Evolutionary conservation across 2,329 filamentous ascomycete species (phyloP).

Genomic region (Zymoseptoria pseudotritici): DNA sequence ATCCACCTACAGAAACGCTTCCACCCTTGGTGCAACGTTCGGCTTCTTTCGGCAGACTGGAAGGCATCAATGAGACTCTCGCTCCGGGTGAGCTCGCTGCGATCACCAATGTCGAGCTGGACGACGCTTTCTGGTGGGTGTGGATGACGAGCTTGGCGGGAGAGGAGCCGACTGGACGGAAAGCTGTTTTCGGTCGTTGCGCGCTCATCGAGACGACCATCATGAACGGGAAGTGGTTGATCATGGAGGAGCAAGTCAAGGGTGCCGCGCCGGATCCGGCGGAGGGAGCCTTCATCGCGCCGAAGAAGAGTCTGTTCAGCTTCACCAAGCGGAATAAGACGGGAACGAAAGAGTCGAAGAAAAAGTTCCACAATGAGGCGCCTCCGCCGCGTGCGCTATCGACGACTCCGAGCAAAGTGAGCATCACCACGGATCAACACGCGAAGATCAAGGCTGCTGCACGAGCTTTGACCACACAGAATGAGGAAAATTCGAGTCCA

Average conservation of each 20-base stretch:
- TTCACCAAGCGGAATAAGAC: slow-evolving; percentile 65
- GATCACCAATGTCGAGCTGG: slow-evolving; percentile 75
- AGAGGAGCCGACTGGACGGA: slow-evolving; percentile 77
- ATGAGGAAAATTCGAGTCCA: slow-evolving; percentile 37
- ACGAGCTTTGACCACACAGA: slow-evolving; percentile 61
- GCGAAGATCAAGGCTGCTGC: slow-evolving; percentile 89
- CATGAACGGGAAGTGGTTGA: slow-evolving; percentile 73
- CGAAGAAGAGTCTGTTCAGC: slow-evolving; percentile 85
- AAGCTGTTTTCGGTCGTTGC: slow-evolving; percentile 89
- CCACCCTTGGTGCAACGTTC: slow-evolving; percentile 57
- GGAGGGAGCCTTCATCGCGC: slow-evolving; percentile 80
- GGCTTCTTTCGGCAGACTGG: slow-evolving; percentile 7
- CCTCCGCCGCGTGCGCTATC: slow-evolving; percentile 39
- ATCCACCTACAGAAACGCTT: slow-evolving; percentile 87
- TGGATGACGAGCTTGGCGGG: slow-evolving; percentile 96
- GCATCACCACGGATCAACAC: slow-evolving; percentile 83
- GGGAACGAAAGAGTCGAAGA: slow-evolving; percentile 61
- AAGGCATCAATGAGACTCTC: slow-evolving; percentile 61
- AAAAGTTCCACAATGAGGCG: slow-evolving; percentile 41
- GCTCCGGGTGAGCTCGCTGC: slow-evolving; percentile 93
- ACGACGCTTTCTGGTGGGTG: slow-evolving; percentile 99
- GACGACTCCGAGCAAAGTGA: slow-evolving; percentile 64
- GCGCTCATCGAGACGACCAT: slow-evolving; percentile 86
- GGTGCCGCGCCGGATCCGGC: slow-evolving; percentile 80
- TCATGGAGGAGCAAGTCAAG: slow-evolving; percentile 94